Base-by-base conservation (phyloP, 2,329 filamentous ascomycete genomes). In the Ceratocystis destructans region DNA sequence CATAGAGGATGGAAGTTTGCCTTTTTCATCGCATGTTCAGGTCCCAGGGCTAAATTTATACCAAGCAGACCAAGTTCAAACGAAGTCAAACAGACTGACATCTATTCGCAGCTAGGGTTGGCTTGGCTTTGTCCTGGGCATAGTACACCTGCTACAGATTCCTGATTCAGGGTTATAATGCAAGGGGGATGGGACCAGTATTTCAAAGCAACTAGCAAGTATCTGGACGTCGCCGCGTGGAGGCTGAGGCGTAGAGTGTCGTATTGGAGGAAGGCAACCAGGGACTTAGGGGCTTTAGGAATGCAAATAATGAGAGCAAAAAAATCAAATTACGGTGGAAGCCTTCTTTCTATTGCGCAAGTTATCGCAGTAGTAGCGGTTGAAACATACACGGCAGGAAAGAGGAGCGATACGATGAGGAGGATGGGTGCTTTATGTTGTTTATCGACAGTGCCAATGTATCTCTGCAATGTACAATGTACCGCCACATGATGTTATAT, bases 21-120 rank as follows among this genome's bases (percentile, higher is more conserved):
- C 55, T 37, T 25, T 37, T 59, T 59, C 55, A 59, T 59, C 55
- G 55, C 55, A 59, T 59, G 55, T 59, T 37, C 28, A 37, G 55
- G n/a, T 17, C 12, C 7, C 33, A n/a, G 55, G 8, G 31, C 55
- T 59, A 59, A 59, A 59, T 59, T 33, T 59, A 59, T 59, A 31
- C 55, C 10, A 41, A 15, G 5, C 28, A 59, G 28, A 4, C 28
- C n/a, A 15, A 37, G 55, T 37, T 53, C 48, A 53, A 50, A 50
- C 46, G 22, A 33, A 31, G 17, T 10, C 55, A 59, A 59, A 59
- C 28, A 59, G 55, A 22, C 28, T 33, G 55, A 28, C 37, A 41
- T 15, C 37, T 17, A 37, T 17, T 33, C 28, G 17, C 28, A n/a
- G 31, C 25, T 25, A 17, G 50, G 22, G 20, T 12, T 50, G 17